Percentiles rank a stretch among this genome's conserved stretches.
These are phyloP conservation scores for Trametes versicolor DNA, from an alignment of 1,284 basidiomycete species.

Conservation along the genomic window DNA sequence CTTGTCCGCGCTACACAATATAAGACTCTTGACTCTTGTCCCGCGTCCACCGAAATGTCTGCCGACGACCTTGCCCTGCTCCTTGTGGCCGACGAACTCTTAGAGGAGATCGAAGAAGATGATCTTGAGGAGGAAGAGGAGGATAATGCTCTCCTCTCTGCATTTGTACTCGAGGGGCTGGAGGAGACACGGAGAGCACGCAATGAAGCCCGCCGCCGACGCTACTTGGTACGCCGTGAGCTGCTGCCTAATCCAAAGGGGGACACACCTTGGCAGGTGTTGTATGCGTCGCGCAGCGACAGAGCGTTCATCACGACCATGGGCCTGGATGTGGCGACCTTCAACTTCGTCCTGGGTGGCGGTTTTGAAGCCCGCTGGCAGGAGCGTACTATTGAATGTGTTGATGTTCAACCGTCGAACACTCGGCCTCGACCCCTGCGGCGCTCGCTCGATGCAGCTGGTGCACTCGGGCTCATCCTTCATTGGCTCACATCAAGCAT, in stretches of 20 bases:
- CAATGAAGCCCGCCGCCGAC: not conserved
- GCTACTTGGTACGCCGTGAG: not conserved
- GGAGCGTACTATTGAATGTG: slow-evolving; percentile 45
- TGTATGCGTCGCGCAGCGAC: slow-evolving; percentile 38
- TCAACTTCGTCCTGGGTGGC: slow-evolving; percentile 35
- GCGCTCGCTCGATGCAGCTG: slow-evolving; percentile 54
- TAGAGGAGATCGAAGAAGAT: too few species aligned
- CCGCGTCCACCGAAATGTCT: too few species aligned
- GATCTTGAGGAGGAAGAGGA: not conserved
- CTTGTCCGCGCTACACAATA: too few species aligned
- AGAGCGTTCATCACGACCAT: slow-evolving; percentile 57
- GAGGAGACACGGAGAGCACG: not conserved
- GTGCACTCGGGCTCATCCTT: slow-evolving; percentile 55
- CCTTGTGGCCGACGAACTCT: too few species aligned
- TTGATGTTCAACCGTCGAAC: slow-evolving; percentile 37
- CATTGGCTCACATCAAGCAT: slow-evolving; percentile 57
- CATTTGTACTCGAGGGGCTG: not conserved
- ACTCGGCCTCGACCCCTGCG: slow-evolving; percentile 35
- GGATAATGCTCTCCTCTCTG: not conserved
- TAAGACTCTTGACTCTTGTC: too few species aligned
- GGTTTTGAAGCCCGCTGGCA: slow-evolving; percentile 52
- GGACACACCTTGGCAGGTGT: not conserved
- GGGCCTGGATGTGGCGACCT: slow-evolving; percentile 53
- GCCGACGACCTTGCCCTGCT: too few species aligned
- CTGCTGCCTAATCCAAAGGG: not conserved